A percentile compares a stretch with the other conserved stretches of the same genome.
These are phyloP conservation scores for Leptographium galeiforme DNA, from an alignment of 2,329 filamentous ascomycete genomes.

Conservation along the genomic window DNA sequence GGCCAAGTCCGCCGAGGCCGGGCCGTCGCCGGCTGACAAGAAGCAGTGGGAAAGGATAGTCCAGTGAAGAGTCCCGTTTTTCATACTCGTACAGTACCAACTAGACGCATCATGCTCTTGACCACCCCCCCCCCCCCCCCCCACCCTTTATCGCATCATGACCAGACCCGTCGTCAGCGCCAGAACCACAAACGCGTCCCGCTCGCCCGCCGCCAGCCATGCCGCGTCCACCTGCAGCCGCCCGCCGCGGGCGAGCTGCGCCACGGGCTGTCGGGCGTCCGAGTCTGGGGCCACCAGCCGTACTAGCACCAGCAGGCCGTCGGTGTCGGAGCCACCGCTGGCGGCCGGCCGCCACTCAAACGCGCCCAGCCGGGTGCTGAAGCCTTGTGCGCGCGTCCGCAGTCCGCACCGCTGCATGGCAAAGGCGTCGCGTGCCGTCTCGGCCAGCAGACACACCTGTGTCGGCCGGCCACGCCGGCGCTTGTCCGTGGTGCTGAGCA, in stretches of 20 bases:
- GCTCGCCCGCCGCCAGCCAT: constrained; percentile 13
- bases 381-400: constrained; percentile 30
- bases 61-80: too few species aligned
- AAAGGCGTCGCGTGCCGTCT: constrained; percentile 15
- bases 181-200: constrained; percentile 32
- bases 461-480: constrained; percentile 42
- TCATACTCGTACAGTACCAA: too few species aligned
- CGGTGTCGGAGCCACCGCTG: not conserved
- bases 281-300: constrained; percentile 18
- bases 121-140: too few species aligned
- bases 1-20: too few species aligned
- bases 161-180: constrained; percentile 41
- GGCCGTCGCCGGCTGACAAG: too few species aligned
- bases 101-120: too few species aligned
- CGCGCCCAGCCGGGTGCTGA: constrained; percentile 33
- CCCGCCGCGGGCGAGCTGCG: constrained; percentile 33
- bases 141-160: too few species aligned
- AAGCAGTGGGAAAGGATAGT: too few species aligned
- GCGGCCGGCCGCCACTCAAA: constrained; percentile 37
- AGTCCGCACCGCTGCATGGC: constrained; percentile 22
- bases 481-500: constrained; percentile 39
- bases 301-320: constrained; percentile 38
- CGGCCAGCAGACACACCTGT: constrained; percentile 22
- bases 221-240: constrained; percentile 23
- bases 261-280: constrained; percentile 22